Base-by-base conservation (phyloP, 768 basidiomycete species). In the Candolleomyces efflorescens region DNA sequence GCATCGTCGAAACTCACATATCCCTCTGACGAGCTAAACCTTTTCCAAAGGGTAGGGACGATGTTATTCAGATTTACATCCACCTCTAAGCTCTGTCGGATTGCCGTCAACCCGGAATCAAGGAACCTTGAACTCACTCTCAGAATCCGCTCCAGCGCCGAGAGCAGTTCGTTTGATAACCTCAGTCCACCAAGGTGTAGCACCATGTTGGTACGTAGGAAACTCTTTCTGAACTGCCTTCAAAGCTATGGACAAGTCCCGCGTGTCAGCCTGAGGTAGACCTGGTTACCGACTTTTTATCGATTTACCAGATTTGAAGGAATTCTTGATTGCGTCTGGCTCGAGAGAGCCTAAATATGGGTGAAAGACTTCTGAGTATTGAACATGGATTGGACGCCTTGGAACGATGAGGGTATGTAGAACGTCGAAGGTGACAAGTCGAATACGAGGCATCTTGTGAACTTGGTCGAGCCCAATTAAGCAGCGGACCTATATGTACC, bases 401-500 rank as follows among this genome's bases (percentile, higher is more conserved):
- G 89, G 90, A 2, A 78, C 78, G 15, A 93, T 75, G 5, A 91
- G 75, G n/a, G 91, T 93, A 64, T 87, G 83, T 23, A 92, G 72
- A 0, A 83, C 84, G 64, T 93, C 91, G 62, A 93, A 92, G n/a
- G 87, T 84, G 47, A 91, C 85, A 6, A 90, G 73, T 9, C 78
- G 82, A 67, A 89, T 82, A 24, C 26, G 43, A 52, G 54, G 37
- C 65, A 65, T 65, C n/a, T n/a, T n/a, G n/a, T n/a, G n/a, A n/a
- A n/a, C n/a, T n/a, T n/a, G n/a, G n/a, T n/a, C n/a, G n/a, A n/a
- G n/a, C n/a, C n/a, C n/a, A n/a, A 27, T 3, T 11, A 2, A 5
- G 32, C 11, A 32, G 32, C 32, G 32, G 32, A 32, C 32, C 32
- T 32, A n/a, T n/a, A n/a, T n/a, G n/a, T n/a, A 32, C 32, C 32